These are phyloP conservation scores for Aspergillus sclerotiicarbonarius DNA, from an alignment of 495 filamentous ascomycete genomes.

Conservation along the genomic window DNA sequence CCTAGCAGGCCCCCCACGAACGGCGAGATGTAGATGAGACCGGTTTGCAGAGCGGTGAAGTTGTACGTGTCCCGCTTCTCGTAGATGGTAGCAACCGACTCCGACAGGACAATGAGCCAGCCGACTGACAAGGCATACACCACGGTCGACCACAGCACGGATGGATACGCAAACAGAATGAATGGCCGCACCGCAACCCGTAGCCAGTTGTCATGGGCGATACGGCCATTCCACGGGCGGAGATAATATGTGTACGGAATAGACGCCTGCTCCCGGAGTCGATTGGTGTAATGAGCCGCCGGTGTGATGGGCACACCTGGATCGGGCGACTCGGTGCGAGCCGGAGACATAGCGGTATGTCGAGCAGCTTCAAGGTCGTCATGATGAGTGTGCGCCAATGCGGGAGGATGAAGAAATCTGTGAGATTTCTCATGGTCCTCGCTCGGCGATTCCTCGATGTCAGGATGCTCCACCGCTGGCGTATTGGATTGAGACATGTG, in stretches of 20 bases:
- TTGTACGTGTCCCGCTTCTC: conserved; percentile 63
- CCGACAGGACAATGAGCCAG: conserved; percentile 93
- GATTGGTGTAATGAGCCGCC: conserved; percentile 54
- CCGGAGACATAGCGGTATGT: conserved; percentile 22
- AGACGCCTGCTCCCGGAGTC: conserved; percentile 56
- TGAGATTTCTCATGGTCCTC: conserved; percentile 19
- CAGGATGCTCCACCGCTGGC: conserved; percentile 6
- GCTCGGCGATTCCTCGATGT: background rate
- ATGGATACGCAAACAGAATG: conserved; percentile 81
- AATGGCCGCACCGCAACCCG: conserved; percentile 75
- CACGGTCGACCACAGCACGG: conserved; percentile 84
- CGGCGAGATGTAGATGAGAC: conserved; percentile 85
- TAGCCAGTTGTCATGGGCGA: conserved; percentile 76
- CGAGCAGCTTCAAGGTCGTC: conserved; percentile 28
- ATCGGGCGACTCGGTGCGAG: conserved; percentile 33
- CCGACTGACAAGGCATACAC: conserved; percentile 90
- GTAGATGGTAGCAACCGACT: conserved; percentile 78
- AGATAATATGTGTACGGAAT: conserved; percentile 71
- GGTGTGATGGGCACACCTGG: conserved; percentile 24
- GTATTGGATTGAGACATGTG: background rate
- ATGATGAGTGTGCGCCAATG: conserved; percentile 7
- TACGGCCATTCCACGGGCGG: conserved; percentile 70
- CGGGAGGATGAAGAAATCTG: conserved; percentile 9
- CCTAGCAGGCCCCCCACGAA: conserved; percentile 88
- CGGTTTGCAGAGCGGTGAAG: conserved; percentile 76